These are phyloP conservation scores for Syncephalastrum sp. DNA, from an alignment of 371 early-diverging fungal genomes.

Conservation along the genomic window DNA sequence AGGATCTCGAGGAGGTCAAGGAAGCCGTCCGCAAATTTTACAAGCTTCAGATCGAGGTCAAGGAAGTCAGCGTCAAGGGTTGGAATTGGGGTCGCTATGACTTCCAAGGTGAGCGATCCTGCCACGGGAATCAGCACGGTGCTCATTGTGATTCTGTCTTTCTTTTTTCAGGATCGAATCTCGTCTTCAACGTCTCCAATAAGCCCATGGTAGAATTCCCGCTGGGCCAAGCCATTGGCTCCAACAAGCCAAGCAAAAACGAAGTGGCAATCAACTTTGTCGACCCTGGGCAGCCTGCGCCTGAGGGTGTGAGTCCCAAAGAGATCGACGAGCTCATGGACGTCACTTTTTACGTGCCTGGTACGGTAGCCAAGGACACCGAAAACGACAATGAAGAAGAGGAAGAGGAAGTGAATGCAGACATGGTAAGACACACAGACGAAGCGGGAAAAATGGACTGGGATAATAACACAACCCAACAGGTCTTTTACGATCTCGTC, in stretches of 20 bases:
- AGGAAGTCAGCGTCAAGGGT: constrained; percentile 86
- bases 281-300: constrained; percentile 59
- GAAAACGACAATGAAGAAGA: constrained; percentile 50
- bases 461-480: not conserved
- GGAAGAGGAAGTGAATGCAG: constrained; percentile 74
- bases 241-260: constrained; percentile 83
- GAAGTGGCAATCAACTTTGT: constrained; percentile 94
- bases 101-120: constrained; percentile 57
- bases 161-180: constrained; percentile 49
- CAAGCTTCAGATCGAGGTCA: constrained; percentile 73
- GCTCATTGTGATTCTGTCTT: not conserved
- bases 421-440: constrained; percentile 40
- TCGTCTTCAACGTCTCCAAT: constrained; percentile 81
- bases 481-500: constrained; percentile 88
- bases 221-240: constrained; percentile 83
- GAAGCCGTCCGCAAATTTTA: constrained; percentile 69
- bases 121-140: not conserved
- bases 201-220: constrained; percentile 93
- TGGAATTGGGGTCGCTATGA: constrained; percentile 97
- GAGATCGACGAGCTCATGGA: constrained; percentile 86
- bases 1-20: constrained; percentile 81
- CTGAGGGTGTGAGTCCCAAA: constrained; percentile 51
- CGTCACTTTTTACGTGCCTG: constrained; percentile 93
- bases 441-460: too few species aligned
- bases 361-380: constrained; percentile 65